Evolutionary conservation across 148 eudicot species (phyloP), one percentile per base, ranked within the genome.

Genomic region (Vaccinium corymbosum): DNA sequence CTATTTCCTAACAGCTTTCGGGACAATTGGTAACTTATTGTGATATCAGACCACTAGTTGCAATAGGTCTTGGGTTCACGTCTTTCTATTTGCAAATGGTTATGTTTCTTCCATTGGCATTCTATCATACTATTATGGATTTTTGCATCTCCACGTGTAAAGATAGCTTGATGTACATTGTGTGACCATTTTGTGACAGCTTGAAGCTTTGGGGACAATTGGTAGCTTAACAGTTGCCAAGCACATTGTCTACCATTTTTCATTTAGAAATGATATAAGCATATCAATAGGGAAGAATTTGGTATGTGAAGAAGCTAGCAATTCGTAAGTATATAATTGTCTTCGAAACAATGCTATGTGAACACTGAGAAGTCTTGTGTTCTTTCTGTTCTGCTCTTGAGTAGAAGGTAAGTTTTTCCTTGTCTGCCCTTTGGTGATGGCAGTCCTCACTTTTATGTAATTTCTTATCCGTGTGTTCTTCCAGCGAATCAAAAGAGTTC

Each of bases 401-500:
- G 64, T 81, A 75, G 38, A 81, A 71, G 84, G 22, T 84, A 64
- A 35, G 52, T 20, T 27, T 66, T 68, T 48, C 38, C 70, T 29
- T n/a, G 50, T 46, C 19, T n/a, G 12, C 42, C 56, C 51, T 35
- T 78, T 32, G 64, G 19, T 16, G 56, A 20, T 68, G 66, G 29
- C 20, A 1, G 83, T 64, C 38, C 46, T 62, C 56, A 32, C 7
- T 51, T 16, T 35, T 19, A 35, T 20, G 78, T 59, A 78, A 42
- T 78, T 84, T 76, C 72, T 85, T 56, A 62, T 72, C 16, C 19
- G 25, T 50, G 11, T 79, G 56, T 83, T 51, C 57, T 86, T 84
- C 66, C 91, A 91, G 93, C 52, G 16, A 55, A 82, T 91, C 91
- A 59, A 89, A 91, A 86, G 91, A 86, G 72, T 91, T 91, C 86